These are phyloP conservation scores for Puccinia sorghi DNA, from an alignment of 1,284 basidiomycete genomes.

Conservation along the genomic window DNA sequence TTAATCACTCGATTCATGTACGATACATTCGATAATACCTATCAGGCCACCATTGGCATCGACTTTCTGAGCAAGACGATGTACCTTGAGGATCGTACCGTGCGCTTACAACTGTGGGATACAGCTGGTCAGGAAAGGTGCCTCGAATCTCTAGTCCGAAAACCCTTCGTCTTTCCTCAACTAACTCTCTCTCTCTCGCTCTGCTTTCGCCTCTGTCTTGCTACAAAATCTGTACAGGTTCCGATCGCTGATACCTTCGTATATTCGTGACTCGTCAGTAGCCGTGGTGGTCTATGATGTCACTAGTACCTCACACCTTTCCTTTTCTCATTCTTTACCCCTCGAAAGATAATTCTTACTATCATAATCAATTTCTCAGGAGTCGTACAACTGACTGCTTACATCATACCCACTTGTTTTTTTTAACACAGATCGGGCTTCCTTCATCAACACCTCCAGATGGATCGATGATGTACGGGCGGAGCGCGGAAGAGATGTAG, in stretches of 20 bases:
- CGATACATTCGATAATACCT: slow-evolving; percentile 99
- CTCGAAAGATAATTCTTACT: background rate
- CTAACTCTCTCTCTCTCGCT: background rate
- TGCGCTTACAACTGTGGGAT: slow-evolving; percentile 97
- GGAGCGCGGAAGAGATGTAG: slow-evolving; percentile 95
- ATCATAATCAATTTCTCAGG: background rate
- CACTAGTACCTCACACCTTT: slow-evolving; percentile 70
- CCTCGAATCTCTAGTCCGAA: background rate
- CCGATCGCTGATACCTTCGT: slow-evolving; percentile 95
- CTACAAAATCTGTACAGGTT: slow-evolving; percentile 68
- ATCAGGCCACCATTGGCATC: slow-evolving; percentile 99
- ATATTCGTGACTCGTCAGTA: slow-evolving; percentile 97
- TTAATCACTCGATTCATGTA: slow-evolving; percentile 98
- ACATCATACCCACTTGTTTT: background rate
- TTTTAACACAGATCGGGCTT: slow-evolving; percentile 75
- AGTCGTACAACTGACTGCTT: background rate
- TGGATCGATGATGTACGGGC: slow-evolving; percentile 99
- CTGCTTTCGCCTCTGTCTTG: too few species aligned
- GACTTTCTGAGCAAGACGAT: slow-evolving; percentile 99
- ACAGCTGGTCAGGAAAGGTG: slow-evolving; percentile 84
- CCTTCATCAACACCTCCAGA: slow-evolving; percentile 94
- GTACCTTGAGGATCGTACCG: slow-evolving; percentile 98
- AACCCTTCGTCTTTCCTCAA: too few species aligned
- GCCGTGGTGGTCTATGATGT: slow-evolving; percentile 99
- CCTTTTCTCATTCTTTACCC: slow-evolving; percentile 2